Percentiles rank a stretch among this genome's conserved stretches.
phyloP scores from a whole-genome alignment of 257 asterid genomes.

The Capsicum rhomboideum region DNA sequence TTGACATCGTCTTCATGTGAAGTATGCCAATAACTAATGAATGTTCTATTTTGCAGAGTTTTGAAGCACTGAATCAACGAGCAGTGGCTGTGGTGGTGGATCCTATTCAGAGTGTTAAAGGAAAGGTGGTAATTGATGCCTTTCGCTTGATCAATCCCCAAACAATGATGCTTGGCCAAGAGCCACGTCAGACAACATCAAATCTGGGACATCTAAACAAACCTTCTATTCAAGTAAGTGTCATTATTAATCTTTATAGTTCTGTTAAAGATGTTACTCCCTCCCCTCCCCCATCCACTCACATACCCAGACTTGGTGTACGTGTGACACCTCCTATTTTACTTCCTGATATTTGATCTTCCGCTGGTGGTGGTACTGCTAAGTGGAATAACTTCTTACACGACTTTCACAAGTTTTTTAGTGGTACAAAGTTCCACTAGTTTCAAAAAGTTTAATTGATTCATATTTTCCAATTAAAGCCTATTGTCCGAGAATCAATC shows the following conservation, averaged over 20 bases:
- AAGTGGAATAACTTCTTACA: not conserved
- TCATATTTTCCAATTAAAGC: not conserved
- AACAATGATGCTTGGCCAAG: slow-evolving; percentile 99
- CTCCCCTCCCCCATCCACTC: not conserved
- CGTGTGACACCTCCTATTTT: not conserved
- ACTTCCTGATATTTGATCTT: not conserved
- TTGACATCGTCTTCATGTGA: not conserved
- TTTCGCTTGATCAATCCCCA: slow-evolving; percentile 93
- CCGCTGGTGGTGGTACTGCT: not conserved
- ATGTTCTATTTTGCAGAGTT: slow-evolving; percentile 54
- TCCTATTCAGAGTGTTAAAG: slow-evolving; percentile 98
- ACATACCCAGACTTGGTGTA: not conserved
- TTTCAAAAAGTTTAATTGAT: not conserved
- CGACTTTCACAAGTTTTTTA: not conserved
- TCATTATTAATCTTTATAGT: not conserved
- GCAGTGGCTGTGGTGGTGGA: slow-evolving; percentile 99
- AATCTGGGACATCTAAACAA: slow-evolving; percentile 93
- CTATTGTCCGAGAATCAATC: not conserved
- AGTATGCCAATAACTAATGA: not conserved
- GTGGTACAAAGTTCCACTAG: not conserved
- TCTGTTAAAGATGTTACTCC: not conserved
- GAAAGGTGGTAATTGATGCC: slow-evolving; percentile 99
- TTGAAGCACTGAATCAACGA: slow-evolving; percentile 95
- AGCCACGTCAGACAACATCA: slow-evolving; percentile 97
- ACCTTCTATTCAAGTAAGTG: slow-evolving; percentile 87